These are phyloP conservation scores for Isatis lusitanica DNA, from an alignment of 441 rosid species.

Conservation along the genomic window DNA sequence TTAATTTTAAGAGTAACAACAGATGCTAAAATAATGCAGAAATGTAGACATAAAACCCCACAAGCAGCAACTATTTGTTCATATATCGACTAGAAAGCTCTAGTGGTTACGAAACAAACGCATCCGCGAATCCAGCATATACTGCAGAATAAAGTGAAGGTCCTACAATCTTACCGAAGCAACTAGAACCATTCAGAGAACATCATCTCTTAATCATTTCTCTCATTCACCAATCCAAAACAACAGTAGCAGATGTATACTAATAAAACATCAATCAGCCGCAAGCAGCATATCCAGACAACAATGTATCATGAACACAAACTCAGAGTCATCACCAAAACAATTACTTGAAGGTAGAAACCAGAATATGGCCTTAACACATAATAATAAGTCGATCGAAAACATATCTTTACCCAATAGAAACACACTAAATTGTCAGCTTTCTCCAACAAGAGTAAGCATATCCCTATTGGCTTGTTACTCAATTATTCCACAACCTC, in stretches of 20 bases:
- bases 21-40: neutral
- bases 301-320: neutral
- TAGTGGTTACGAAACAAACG: neutral
- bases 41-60: neutral
- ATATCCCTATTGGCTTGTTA: neutral
- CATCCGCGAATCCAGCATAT: neutral
- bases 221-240: neutral
- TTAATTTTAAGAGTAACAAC: neutral
- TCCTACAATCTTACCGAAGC: neutral
- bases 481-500: neutral
- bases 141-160: neutral
- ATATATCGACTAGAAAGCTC: neutral
- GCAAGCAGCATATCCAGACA: neutral
- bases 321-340: neutral
- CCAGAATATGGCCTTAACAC: neutral
- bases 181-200: neutral
- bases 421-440: neutral
- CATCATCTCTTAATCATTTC: neutral
- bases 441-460: no score
- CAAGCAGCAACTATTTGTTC: neutral
- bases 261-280: neutral
- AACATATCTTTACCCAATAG: neutral
- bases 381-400: neutral
- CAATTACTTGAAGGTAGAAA: neutral
- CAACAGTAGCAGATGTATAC: neutral